A percentile compares a stretch with the other conserved stretches of the same genome.
Conservation (phyloP, 2,329 filamentous ascomycete species). For the Ophiostoma quercus region DNA sequence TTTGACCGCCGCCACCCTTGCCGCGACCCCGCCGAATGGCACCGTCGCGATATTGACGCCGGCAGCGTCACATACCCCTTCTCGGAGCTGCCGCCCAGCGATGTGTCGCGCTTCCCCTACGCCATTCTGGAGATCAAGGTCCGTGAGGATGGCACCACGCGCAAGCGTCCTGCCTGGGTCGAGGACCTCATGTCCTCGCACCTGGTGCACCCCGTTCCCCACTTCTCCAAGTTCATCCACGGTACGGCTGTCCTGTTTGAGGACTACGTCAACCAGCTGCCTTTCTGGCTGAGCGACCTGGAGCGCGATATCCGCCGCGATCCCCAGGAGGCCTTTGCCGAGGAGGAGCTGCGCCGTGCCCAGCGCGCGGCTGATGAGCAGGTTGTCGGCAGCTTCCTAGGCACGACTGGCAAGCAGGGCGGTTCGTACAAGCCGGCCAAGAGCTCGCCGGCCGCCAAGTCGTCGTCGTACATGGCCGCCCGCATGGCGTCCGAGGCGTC, state of each 20-base stretch:
- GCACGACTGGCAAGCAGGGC: slow-evolving; percentile 42
- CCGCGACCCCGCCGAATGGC: slow-evolving; percentile 83
- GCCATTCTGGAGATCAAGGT: slow-evolving; percentile 91
- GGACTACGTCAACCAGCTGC: slow-evolving; percentile 90
- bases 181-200: slow-evolving; percentile 89
- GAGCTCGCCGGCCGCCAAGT: slow-evolving; percentile 61
- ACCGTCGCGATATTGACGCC: slow-evolving; percentile 83
- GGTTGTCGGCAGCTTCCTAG: slow-evolving; percentile 82
- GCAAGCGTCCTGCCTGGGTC: slow-evolving; percentile 77
- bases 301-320: slow-evolving; percentile 93
- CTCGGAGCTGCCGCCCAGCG: slow-evolving; percentile 77
- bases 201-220: slow-evolving; percentile 79
- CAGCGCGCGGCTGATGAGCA: slow-evolving; percentile 80
- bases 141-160: slow-evolving; percentile 51
- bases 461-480: slow-evolving; percentile 53
- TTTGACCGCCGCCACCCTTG: slow-evolving; percentile 81
- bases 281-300: slow-evolving; percentile 90
- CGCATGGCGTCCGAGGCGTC: slow-evolving; percentile 39
- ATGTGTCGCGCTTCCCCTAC: slow-evolving; percentile 85
- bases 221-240: slow-evolving; percentile 96
- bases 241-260: slow-evolving; percentile 89
- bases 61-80: slow-evolving; percentile 82
- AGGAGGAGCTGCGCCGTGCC: slow-evolving; percentile 79
- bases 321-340: slow-evolving; percentile 81
- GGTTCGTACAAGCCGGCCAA: slow-evolving; percentile 55